These are phyloP conservation scores for Paraphoma sp. DNA, from an alignment of 2,329 filamentous ascomycete genomes.

Conservation along the genomic window DNA sequence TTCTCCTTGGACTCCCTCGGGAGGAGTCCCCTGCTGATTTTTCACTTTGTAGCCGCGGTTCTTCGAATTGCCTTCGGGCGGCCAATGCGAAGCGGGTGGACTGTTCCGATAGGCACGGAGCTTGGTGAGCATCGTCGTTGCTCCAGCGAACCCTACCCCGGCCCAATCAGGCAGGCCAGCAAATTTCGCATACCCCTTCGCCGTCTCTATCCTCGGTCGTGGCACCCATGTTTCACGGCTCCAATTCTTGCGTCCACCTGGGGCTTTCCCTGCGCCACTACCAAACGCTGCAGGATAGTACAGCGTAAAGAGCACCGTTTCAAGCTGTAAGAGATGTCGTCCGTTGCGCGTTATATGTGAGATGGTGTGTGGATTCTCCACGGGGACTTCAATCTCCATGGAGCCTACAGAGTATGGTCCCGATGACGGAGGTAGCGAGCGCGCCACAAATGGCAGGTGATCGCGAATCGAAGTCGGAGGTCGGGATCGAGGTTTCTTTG, in stretches of 20 bases:
- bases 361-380: conserved; percentile 54
- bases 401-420: conserved; percentile 57
- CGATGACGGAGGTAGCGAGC: conserved; percentile 57
- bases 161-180: conserved; percentile 56
- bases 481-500: conserved; percentile 57
- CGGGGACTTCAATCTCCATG: conserved; percentile 65
- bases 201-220: conserved; percentile 61
- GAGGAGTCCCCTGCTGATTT: conserved; percentile 49
- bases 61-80: conserved; percentile 51
- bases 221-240: conserved; percentile 69
- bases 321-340: conserved; percentile 57
- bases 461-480: conserved; percentile 58
- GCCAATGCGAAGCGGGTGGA: conserved; percentile 62
- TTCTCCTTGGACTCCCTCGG: conserved; percentile 34
- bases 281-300: conserved; percentile 67
- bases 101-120: conserved; percentile 69
- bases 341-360: conserved; percentile 59
- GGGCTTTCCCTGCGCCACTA: conserved; percentile 45
- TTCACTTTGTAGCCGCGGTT: conserved; percentile 50
- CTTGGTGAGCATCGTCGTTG: conserved; percentile 69
- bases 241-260: conserved; percentile 52
- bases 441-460: conserved; percentile 52
- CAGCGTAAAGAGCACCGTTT: conserved; percentile 69
- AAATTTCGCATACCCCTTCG: conserved; percentile 69
- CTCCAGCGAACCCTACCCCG: conserved; percentile 61